Conservation (phyloP, 805 yeast species). For the Tetrapisispora nanseiensis region DNA sequence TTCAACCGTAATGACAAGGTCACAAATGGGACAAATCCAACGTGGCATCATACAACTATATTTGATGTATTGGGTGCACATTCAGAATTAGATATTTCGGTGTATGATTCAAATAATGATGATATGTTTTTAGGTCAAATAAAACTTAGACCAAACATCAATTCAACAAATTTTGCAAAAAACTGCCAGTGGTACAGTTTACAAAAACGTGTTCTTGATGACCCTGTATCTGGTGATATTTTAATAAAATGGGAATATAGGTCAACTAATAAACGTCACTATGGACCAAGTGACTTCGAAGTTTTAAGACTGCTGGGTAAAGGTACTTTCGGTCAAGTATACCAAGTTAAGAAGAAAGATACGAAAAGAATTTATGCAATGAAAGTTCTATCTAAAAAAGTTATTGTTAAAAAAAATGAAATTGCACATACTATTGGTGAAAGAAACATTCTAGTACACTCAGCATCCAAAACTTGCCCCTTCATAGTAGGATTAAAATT, state of each 20-base stretch:
- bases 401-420: constrained; percentile 92
- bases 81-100: constrained; percentile 80
- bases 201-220: constrained; percentile 65
- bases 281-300: constrained; percentile 92
- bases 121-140: constrained; percentile 85
- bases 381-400: constrained; percentile 92
- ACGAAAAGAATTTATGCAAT: constrained; percentile 89
- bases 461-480: constrained; percentile 81
- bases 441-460: constrained; percentile 85
- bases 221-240: constrained; percentile 67
- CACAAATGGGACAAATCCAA: neutral
- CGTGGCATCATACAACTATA: constrained; percentile 86
- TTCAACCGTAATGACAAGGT: neutral
- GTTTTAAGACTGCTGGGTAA: constrained; percentile 83
- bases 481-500: constrained; percentile 93
- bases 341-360: constrained; percentile 87
- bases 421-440: constrained; percentile 98
- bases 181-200: constrained; percentile 63
- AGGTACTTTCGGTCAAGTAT: constrained; percentile 97
- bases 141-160: constrained; percentile 52
- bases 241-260: constrained; percentile 67
- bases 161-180: constrained; percentile 29
- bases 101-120: constrained; percentile 75
- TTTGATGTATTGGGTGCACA: constrained; percentile 84
- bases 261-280: constrained; percentile 58